These are phyloP conservation scores for Acmispon strigosus DNA, from an alignment of 306 rosid genomes.

Conservation along the genomic window DNA sequence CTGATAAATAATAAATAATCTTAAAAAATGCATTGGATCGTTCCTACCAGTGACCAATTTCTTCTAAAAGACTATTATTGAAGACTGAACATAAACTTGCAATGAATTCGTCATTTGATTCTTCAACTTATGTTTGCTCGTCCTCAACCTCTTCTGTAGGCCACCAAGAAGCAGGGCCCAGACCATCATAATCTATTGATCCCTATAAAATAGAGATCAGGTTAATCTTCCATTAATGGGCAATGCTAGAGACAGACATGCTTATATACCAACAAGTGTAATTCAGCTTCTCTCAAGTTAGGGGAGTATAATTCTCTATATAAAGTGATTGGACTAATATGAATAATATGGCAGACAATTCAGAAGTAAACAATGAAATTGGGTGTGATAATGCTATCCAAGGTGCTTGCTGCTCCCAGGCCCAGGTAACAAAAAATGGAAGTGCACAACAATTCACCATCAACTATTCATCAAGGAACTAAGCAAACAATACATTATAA, in stretches of 20 bases:
- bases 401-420: too few species aligned
- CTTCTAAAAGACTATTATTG: constrained; percentile 8
- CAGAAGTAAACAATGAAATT: too few species aligned
- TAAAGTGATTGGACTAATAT: too few species aligned
- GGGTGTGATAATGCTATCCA: too few species aligned
- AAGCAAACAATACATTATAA: neutral
- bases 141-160: constrained; percentile 9
- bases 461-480: neutral
- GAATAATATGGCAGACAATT: too few species aligned
- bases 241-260: neutral
- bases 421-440: too few species aligned
- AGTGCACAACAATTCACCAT: neutral
- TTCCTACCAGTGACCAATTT: neutral
- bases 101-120: neutral
- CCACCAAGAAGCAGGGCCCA: constrained; percentile 42
- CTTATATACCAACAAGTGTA: neutral
- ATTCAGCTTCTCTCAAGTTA: too few species aligned
- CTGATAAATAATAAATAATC: too few species aligned
- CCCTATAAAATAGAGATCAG: constrained; percentile 22
- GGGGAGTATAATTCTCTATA: too few species aligned
- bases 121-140: neutral
- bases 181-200: constrained; percentile 28
- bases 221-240: neutral
- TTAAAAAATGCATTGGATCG: too few species aligned
- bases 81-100: neutral